Percentiles rank a stretch among this genome's conserved stretches.
Conservation (phyloP, 257 asterid genomes). For the Prunella vulgaris region DNA sequence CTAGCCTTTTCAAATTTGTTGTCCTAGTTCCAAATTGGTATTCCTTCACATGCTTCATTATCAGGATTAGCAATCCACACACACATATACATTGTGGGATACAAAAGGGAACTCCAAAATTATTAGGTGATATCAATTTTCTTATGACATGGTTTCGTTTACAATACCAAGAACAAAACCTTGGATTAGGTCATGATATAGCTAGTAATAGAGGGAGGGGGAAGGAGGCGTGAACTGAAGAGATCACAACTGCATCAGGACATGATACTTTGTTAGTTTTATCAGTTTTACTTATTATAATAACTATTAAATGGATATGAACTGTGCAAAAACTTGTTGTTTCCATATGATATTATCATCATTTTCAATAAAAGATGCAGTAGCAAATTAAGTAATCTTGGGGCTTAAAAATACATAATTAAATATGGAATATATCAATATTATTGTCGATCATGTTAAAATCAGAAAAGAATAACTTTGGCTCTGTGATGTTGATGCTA, state of each 20-base stretch:
- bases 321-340: not conserved
- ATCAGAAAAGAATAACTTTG: not conserved
- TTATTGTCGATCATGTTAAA: not conserved
- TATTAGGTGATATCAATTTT: no score
- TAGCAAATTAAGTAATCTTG: not conserved
- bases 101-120: no score
- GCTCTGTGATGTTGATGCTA: not conserved
- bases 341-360: not conserved
- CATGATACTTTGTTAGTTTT: not conserved
- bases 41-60: no score
- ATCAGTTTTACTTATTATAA: not conserved
- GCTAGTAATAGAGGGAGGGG: not conserved
- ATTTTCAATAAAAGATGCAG: no score
- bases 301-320: not conserved
- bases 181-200: no score
- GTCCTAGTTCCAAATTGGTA: no score
- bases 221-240: not conserved
- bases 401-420: not conserved
- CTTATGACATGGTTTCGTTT: no score
- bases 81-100: no score
- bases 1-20: no score
- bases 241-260: not conserved
- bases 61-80: no score
- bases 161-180: no score
- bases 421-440: not conserved